phyloP scores from a whole-genome alignment of 768 basidiomycete genomes.

The Trametes sanguinea region DNA sequence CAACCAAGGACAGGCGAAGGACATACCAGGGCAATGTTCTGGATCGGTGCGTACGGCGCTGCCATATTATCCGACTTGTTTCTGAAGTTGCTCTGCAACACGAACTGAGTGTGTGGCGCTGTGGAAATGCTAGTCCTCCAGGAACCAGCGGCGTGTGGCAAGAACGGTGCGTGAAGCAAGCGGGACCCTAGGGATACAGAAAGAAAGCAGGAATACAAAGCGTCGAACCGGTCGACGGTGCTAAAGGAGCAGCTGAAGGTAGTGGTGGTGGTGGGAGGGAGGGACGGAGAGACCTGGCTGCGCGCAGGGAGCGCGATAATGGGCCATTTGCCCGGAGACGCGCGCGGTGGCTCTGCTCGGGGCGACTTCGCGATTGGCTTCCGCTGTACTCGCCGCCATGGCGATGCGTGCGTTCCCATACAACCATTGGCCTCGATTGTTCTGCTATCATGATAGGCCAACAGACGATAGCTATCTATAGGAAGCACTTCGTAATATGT shows the following conservation, averaged over 20 bases:
- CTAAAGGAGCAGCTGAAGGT: conserved; percentile 13
- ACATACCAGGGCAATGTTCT: conserved; percentile 21
- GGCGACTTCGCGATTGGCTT: conserved; percentile 3
- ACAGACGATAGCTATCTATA: too few species aligned
- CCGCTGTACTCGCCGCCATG: conserved; percentile 17
- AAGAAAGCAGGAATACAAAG: conserved; percentile 13
- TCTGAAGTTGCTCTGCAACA: conserved; percentile 1
- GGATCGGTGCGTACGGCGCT: conserved; percentile 12
- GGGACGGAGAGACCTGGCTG: neutral
- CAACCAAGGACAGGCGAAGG: too few species aligned
- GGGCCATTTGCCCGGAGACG: neutral
- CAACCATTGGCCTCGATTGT: neutral
- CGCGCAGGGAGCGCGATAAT: conserved; percentile 13
- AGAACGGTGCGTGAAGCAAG: conserved; percentile 17
- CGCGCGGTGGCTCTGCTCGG: conserved; percentile 17
- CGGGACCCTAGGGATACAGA: conserved; percentile 25
- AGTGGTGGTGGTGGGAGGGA: conserved; percentile 13
- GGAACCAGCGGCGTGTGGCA: conserved; percentile 10
- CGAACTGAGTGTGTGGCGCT: neutral
- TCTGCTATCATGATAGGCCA: neutral
- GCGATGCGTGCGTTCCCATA: conserved; percentile 2
- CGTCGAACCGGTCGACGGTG: conserved; percentile 34
- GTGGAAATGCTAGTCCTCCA: conserved; percentile 8
- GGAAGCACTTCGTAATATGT: neutral
- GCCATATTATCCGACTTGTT: conserved; percentile 13